Base-by-base conservation (phyloP, 2,329 filamentous ascomycete genomes). In the Ophiognomonia clavigignenti-juglandacearum region DNA sequence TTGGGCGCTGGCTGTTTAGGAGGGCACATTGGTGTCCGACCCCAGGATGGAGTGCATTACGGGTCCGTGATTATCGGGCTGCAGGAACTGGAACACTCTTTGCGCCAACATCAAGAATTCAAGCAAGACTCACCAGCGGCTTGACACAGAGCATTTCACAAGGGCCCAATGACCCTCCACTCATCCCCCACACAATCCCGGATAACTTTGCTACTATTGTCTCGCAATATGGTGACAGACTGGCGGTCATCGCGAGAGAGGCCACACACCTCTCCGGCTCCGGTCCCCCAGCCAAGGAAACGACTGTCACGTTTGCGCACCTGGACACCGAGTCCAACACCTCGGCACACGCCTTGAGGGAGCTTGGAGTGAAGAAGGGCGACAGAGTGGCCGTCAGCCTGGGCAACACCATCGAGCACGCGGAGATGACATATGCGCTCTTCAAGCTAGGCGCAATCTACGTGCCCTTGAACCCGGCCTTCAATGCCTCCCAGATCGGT, bases 361-460 rank as follows among this genome's bases (percentile, higher is more conserved):
- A 78, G 0, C 69, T 85, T 0, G 89, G 88, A 3, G 86, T 96
- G 1, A 73, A 69, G 51, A 95, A 91, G 59, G 90, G 89, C 5
- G 85, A 95, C 61, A 78, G 89, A 26, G 87, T 97, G 10, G 91
- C 88, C 13, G 82, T 96, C 22, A 92, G 85, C 51, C 70, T 96
- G 43, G 92, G 92, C 14, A 97, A 96, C 65, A 84, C 82, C 35
- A 72, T 85, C 56, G 90, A 96, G 64, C 92, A 88, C 62, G 88
- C 88, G 3, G 83, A 85, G 41, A 76, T 93, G 18, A 92, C 86
- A 6, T 97, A 97, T 66, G 91, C 91, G 1, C 65, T 93, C 45
- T 96, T 92, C 72, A 97, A 97, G 66, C 77, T 97, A 9, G 93
- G 93, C n/a, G 92, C 88, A 20, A 80, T 97, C 42, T 72, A 97